These are phyloP conservation scores for Neckera pumila DNA, from an alignment of 225 moss, liverwort and hornwort species.

Conservation along the genomic window DNA sequence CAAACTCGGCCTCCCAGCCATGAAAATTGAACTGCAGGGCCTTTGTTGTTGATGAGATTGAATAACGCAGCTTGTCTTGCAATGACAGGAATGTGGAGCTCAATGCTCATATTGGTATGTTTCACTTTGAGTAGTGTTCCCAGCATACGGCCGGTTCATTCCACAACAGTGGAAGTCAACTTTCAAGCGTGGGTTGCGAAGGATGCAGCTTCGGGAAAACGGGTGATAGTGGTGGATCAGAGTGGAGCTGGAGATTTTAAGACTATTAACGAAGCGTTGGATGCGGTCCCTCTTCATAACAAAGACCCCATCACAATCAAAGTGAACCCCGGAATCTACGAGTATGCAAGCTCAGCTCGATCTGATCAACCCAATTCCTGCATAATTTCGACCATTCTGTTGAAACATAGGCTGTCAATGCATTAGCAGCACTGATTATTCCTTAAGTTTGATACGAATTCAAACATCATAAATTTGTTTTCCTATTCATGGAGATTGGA, in stretches of 20 bases:
- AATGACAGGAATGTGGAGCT: slow-evolving; percentile 2
- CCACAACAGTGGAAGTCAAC: not conserved
- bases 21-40: not conserved
- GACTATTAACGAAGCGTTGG: slow-evolving; percentile 31
- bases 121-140: not conserved
- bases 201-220: not conserved
- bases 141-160: not conserved
- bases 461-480: not conserved
- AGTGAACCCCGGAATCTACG: slow-evolving; percentile 43
- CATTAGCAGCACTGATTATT: not conserved
- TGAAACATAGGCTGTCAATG: not conserved
- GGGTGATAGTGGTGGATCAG: slow-evolving; percentile 41
- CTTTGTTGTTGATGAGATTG: not conserved
- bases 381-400: not conserved
- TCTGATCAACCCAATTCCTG: not conserved
- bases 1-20: not conserved
- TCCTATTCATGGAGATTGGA: not conserved
- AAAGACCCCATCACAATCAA: slow-evolving; percentile 19
- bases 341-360: slow-evolving; percentile 1
- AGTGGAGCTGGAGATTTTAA: slow-evolving; percentile 24
- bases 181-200: slow-evolving; percentile 1
- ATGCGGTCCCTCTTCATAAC: slow-evolving; percentile 28
- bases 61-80: not conserved
- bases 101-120: not conserved
- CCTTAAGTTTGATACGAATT: not conserved